Evolutionary conservation across 441 rosid genomes (phyloP).

Genomic region (Mallotus repandus): DNA sequence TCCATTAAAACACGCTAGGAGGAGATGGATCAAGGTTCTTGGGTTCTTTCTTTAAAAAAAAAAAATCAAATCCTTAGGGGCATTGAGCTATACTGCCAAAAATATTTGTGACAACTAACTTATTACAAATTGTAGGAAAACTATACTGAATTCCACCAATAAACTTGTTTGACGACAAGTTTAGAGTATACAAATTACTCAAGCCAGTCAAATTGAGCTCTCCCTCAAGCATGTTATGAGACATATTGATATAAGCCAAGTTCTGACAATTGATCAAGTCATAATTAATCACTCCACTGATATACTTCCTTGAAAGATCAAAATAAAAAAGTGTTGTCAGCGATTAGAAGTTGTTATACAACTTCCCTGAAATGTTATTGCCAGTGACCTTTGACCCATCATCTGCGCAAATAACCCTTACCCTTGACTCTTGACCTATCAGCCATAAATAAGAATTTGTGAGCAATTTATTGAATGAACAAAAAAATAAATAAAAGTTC

Average conservation of each 20-base stretch:
- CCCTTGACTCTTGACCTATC: too few species aligned
- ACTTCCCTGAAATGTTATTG: constrained; percentile 39
- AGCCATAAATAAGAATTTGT: neutral
- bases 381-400: constrained; percentile 55
- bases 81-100: too few species aligned
- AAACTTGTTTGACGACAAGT: constrained; percentile 61
- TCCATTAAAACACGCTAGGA: too few species aligned
- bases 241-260: constrained; percentile 61
- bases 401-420: constrained; percentile 40
- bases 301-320: constrained; percentile 64
- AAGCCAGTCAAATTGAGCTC: constrained; percentile 51
- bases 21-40: too few species aligned
- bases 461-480: neutral
- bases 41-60: too few species aligned
- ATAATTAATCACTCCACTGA: constrained; percentile 47
- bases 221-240: constrained; percentile 65
- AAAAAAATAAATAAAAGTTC: too few species aligned
- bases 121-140: constrained; percentile 52
- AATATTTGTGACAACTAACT: constrained; percentile 59
- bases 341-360: constrained; percentile 58
- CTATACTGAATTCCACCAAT: constrained; percentile 42
- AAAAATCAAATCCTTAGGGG: too few species aligned
- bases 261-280: constrained; percentile 60
- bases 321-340: constrained; percentile 58
- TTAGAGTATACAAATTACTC: constrained; percentile 53